Evolutionary conservation across 2,329 filamentous ascomycete genomes (phyloP), one percentile per base, ranked within the genome.

Genomic region (Phyllosticta capitalensis): DNA sequence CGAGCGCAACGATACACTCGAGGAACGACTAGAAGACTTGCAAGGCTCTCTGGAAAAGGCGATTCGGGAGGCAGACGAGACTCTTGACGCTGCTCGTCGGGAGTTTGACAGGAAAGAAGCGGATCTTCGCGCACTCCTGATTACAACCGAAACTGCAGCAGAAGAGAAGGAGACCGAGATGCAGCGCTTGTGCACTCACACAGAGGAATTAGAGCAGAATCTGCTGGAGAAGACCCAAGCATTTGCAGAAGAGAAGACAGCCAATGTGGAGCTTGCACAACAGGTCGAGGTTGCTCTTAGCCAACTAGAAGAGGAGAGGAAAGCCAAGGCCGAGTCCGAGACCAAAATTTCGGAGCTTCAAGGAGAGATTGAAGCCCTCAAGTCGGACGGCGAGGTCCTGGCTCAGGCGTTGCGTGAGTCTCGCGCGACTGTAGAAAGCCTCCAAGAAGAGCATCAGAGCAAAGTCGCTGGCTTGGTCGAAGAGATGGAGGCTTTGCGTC

Each of bases 101-200:
- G 61, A 61, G 0, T 65, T 64, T 51, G 62, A 65, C n/a, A 54
- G 54, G 9, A 68, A 68, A 60, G 76, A 82, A 52, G 63, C 81
- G 3, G 64, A 66, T 30, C 52, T 70, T 14, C 68, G 60, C 28
- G 68, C 69, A 3, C 65, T 60, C 26, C 21, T 64, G 17, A 73
- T 72, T 20, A 78, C 75, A 59, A 74, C 79, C 30, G 77, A 80
- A 58, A 68, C 70, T 5, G 58, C 78, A 4, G 75, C 21, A 45
- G 50, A 78, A 24, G 72, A 75, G 49, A 55, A 56, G 24, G 56
- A 19, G 5, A 50, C 54, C 9, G 30, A 56, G 3, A 49, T 62
- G 6, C 48, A 58, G 3, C 30, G 24, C 12, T 28, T 63, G 55
- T 52, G 7, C 61, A 1, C 59, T 61, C 30, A 66, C 5, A 28